Evolutionary conservation across 495 filamentous ascomycete species (phyloP).

Genomic region (Bacidia gigantensis): DNA sequence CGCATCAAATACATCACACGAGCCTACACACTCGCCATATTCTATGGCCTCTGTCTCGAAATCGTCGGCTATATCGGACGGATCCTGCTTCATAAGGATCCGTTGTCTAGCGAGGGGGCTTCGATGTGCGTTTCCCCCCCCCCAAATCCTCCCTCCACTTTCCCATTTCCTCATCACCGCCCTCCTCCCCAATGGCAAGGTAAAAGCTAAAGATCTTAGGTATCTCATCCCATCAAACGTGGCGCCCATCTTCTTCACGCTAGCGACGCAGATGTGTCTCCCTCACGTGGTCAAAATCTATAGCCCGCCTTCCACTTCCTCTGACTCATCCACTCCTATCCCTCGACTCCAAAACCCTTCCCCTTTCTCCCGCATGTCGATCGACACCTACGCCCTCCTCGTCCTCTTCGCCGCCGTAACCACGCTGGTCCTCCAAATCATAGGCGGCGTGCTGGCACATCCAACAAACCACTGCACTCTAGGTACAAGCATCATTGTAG

Average conservation of each 20-base stretch:
- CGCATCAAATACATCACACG: conserved; percentile 22
- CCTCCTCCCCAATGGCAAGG: background rate
- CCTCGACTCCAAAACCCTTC: no score
- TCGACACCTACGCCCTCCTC: conserved; percentile 27
- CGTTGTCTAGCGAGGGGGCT: conserved; percentile 20
- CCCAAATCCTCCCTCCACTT: conserved; percentile 15
- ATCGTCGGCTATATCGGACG: conserved; percentile 26
- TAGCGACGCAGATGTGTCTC: conserved; percentile 51
- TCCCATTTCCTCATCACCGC: background rate
- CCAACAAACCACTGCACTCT: conserved; percentile 23
- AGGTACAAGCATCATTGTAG: conserved; percentile 44
- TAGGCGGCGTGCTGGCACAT: conserved; percentile 42
- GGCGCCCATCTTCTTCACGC: conserved; percentile 49
- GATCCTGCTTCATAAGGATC: conserved; percentile 19
- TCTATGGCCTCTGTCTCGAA: conserved; percentile 23
- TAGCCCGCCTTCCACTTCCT: no score
- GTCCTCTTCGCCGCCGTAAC: conserved; percentile 50
- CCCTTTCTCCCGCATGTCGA: conserved; percentile 46
- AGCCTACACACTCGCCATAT: conserved; percentile 18
- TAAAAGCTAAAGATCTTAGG: conserved; percentile 2
- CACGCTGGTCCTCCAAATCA: conserved; percentile 48
- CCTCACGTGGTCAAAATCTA: conserved; percentile 44
- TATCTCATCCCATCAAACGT: conserved; percentile 45
- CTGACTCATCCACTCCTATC: no score
- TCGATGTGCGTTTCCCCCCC: background rate